These are phyloP conservation scores for Podospora appendiculata DNA, from an alignment of 495 filamentous ascomycete genomes.

Conservation along the genomic window DNA sequence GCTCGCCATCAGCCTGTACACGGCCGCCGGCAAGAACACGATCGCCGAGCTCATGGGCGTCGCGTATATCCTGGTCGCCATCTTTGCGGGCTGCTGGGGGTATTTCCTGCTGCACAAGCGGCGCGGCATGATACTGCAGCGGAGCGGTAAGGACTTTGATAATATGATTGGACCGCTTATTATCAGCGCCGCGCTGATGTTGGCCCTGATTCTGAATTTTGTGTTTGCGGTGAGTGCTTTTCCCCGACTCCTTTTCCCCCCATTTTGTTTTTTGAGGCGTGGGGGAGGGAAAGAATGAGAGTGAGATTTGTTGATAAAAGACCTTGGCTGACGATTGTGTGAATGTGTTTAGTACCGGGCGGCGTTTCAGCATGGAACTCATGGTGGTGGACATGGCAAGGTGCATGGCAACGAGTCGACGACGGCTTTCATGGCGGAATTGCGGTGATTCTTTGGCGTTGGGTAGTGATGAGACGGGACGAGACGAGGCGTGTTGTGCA, in stretches of 20 bases:
- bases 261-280: neutral
- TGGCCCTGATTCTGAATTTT: slow-evolving; percentile 83
- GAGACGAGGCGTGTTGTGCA: too few relatives aligned
- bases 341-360: too few relatives aligned
- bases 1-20: slow-evolving; percentile 77
- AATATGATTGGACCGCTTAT: slow-evolving; percentile 76
- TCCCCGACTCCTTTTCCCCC: neutral
- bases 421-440: too few relatives aligned
- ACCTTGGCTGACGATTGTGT: too few relatives aligned
- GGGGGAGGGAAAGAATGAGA: too few relatives aligned
- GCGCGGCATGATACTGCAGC: slow-evolving; percentile 66
- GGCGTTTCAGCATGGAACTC: too few relatives aligned
- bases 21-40: slow-evolving; percentile 63
- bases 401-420: too few relatives aligned
- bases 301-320: too few relatives aligned
- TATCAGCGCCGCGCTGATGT: slow-evolving; percentile 68
- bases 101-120: slow-evolving; percentile 73
- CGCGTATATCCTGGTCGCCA: slow-evolving; percentile 72
- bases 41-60: slow-evolving; percentile 69
- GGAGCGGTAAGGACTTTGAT: slow-evolving; percentile 90
- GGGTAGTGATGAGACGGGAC: too few relatives aligned
- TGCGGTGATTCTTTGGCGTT: too few relatives aligned
- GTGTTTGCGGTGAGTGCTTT: slow-evolving; percentile 50
- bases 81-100: slow-evolving; percentile 81
- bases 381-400: too few relatives aligned